Base-by-base conservation (phyloP, 257 asterid species). In the Solanum paucissectum region DNA sequence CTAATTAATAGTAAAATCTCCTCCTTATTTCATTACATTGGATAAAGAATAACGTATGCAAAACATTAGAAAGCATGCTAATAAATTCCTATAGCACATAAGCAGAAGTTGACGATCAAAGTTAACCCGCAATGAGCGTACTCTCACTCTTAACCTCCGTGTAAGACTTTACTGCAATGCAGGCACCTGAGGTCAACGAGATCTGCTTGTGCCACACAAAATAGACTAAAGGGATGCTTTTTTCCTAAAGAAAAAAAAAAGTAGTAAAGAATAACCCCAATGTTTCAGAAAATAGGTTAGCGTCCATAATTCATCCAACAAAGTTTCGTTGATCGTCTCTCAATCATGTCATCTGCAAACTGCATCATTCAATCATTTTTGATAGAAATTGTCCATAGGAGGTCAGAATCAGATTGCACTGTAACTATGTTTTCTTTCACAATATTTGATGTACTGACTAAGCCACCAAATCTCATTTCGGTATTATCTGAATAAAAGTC, bases 311-410 rank as follows among this genome's bases (percentile, higher is more conserved):
- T 77, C 60, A n/a, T 40, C 60, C 12, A 40, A 18, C n/a, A 77
- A 77, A 42, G 10, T 40, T 77, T 42, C 9, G 20, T 36, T 52
- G 23, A 52, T 52, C 4, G 4, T 52, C 62, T 44, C 58, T 23
- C 25, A 25, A 25, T 25, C 27, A 25, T 27, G n/a, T 8, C 69
- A 46, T 46, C 42, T 81, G 27, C 85, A 29, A 79, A 37, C 21
- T 72, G 87, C n/a, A 88, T 42, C 76, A 85, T 29, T 87, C 89
- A 90, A 49, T 89, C 90, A 86, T 92, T 90, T 89, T 81, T 94
- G 16, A 97, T 90, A 87, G 99, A 94, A 89, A 96, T 92, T 25
- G 99, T 96, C 99, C 98, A 97, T 29, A 96, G 96, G 87, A 96
- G 98, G 90, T 97, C 93, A 2, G 96, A 68, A 83, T 95, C 95